Conservation (phyloP, 768 basidiomycete genomes). For the Chlorophyllum brunneum region DNA sequence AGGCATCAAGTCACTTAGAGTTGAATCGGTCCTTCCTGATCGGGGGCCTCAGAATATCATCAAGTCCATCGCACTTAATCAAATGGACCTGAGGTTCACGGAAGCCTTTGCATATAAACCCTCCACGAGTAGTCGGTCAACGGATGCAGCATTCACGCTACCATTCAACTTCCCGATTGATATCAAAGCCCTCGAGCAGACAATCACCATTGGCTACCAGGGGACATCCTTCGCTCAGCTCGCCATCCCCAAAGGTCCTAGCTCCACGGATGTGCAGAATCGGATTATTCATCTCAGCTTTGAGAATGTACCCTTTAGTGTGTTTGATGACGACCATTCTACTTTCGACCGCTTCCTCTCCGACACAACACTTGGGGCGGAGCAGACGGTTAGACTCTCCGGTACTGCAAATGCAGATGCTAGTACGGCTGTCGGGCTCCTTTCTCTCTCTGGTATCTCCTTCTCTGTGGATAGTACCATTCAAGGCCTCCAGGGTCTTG, state of each 20-base stretch:
- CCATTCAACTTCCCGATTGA: constrained; percentile 72
- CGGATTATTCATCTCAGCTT: constrained; percentile 63
- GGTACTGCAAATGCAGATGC: constrained; percentile 57
- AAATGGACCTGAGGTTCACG: constrained; percentile 58
- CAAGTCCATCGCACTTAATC: constrained; percentile 55
- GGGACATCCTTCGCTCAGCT: constrained; percentile 58
- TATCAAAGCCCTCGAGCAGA: constrained; percentile 57
- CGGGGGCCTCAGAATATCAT: constrained; percentile 60
- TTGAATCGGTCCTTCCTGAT: constrained; percentile 60
- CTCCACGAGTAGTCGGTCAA: constrained; percentile 51
- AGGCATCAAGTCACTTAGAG: constrained; percentile 58
- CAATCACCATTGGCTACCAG: constrained; percentile 47
- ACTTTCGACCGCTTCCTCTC: constrained; percentile 62
- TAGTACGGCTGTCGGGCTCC: constrained; percentile 60
- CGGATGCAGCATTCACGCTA: constrained; percentile 59
- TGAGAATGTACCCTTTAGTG: constrained; percentile 54
- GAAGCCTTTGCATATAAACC: constrained; percentile 55
- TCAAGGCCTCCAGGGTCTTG: constrained; percentile 61
- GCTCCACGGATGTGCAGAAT: constrained; percentile 55
- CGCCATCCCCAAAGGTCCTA: constrained; percentile 51
- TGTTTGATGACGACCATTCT: constrained; percentile 41
- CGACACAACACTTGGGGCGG: constrained; percentile 47
- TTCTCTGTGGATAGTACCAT: constrained; percentile 60
- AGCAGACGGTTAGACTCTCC: constrained; percentile 45
- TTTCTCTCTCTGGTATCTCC: constrained; percentile 51